Base-by-base conservation (phyloP, 148 eudicot genomes). In the Camellia lanceoleosa region DNA sequence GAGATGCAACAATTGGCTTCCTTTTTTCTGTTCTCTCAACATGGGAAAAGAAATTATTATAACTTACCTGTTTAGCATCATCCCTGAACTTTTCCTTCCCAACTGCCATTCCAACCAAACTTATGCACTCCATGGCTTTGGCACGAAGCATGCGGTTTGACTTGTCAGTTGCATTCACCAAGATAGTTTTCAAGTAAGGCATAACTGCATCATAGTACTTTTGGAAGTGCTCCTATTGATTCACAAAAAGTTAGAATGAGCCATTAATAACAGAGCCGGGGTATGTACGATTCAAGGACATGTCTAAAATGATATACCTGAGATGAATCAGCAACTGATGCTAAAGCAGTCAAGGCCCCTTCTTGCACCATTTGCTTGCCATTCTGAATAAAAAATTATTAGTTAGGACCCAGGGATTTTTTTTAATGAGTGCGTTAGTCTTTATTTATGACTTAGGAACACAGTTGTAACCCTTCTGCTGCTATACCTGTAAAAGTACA, bases 51-150 rank as follows among this genome's bases (percentile, higher is more conserved):
- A 74, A 41, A 56, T 9, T 20, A 43, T 46, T 60, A 14, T 19
- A 42, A 83, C 73, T 69, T 71, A 92, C 99, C 97, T 96, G 97
- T 85, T 92, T 96, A 43, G 99, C 99, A 68, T 96, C 99, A 75
- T 96, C 98, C 84, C 94, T 93, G 85, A 96, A 96, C 85, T 92
- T 96, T n/a, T 96, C 99, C 89, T 96, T 96, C 78, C 99, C 99
- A 87, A 96, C 99, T 65, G 99, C 99, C 99, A 96, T 96, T 65
- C 99, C 99, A 71, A 96, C 99, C 86, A 96, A 84, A 81, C 99
- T 94, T 76, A 94, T 91, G 82, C 98, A 94, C 80, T 94, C 98
- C 98, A 94, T 94, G 68, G 98, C 97, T 90, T 94, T 94, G 70
- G 98, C 98, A 65, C 98, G 90, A 83, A 94, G 97, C 97, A 94